phyloP scores from a whole-genome alignment of 768 basidiomycete species.

The Termitomyces sp. region DNA sequence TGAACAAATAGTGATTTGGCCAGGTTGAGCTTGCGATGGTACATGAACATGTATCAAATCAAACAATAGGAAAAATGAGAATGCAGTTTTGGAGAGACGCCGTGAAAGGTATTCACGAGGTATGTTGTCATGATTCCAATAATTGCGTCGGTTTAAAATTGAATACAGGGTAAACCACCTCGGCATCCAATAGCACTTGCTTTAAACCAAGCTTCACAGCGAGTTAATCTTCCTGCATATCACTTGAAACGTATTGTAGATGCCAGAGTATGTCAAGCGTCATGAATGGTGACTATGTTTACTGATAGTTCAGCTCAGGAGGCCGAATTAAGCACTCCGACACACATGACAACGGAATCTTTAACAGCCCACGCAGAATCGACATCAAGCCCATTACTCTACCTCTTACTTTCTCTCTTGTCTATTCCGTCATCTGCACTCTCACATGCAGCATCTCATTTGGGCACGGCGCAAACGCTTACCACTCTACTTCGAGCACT shows the following conservation, averaged over 20 bases:
- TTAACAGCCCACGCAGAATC: slow-evolving; percentile 73
- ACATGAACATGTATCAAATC: slow-evolving; percentile 71
- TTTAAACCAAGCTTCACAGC: slow-evolving; percentile 49
- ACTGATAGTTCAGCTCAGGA: slow-evolving; percentile 38
- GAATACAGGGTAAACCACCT: slow-evolving; percentile 61
- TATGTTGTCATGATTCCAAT: slow-evolving; percentile 24
- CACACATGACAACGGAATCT: slow-evolving; percentile 63
- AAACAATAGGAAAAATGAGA: slow-evolving; percentile 74
- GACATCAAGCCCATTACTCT: slow-evolving; percentile 73
- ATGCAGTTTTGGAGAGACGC: slow-evolving; percentile 88
- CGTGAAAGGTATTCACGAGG: slow-evolving; percentile 60
- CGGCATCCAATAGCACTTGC: slow-evolving; percentile 79
- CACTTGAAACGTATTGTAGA: slow-evolving; percentile 82
- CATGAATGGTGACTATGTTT: slow-evolving; percentile 3
- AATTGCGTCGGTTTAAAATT: slow-evolving; percentile 4
- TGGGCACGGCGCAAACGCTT: slow-evolving; percentile 71
- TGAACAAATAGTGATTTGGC: slow-evolving; percentile 7
- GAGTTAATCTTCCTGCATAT: slow-evolving; percentile 54
- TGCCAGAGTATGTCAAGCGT: slow-evolving; percentile 56
- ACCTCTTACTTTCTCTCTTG: slow-evolving; percentile 68
- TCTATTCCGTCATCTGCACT: slow-evolving; percentile 46
- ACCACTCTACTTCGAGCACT: slow-evolving; percentile 69
- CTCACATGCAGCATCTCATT: slow-evolving; percentile 77
- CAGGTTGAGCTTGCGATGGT: slow-evolving; percentile 76
- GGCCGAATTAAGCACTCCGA: slow-evolving; percentile 56